Base-by-base conservation (phyloP, 2,329 filamentous ascomycete species). In the Magnaporthiopsis incrustans region DNA sequence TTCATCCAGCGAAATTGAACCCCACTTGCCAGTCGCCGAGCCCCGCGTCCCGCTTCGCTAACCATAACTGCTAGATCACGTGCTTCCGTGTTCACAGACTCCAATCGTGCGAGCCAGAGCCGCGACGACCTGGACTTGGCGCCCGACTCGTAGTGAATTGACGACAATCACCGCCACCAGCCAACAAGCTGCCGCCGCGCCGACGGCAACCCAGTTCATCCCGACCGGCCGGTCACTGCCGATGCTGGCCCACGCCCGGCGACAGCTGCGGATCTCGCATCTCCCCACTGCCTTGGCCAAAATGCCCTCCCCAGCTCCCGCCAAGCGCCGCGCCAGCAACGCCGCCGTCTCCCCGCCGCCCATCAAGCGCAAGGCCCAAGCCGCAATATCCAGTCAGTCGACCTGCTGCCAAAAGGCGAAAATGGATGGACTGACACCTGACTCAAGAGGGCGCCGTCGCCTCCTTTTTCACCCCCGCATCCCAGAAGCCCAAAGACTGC, bases 401-500 rank as follows among this genome's bases (percentile, higher is more conserved):
- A 1, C 11, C 4, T 10, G 14, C 33, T 53, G 32, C 15, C 50
- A 22, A 38, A 18, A 25, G 6, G 44, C 22, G 8, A 7, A 10
- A 5, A 7, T 8, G 44, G 44, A 22, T 1, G 7, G 30, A 35
- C 27, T 63, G 68, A 73, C 64, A 73, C 57, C 64, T 15, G 26
- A 11, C 12, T 30, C 10, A 30, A 91, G 89, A 86, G 73, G 85
- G 77, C 66, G 86, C 89, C 1, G 86, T 96, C 1, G 84, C 90
- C 26, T 91, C 84, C 63, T 98, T 98, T 79, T 98, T 98, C 76
- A 96, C 88, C 0, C 93, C 93, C 0, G 73, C 83, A 0, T 97
- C 92, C 0, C 86, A 97, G 74, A 97, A 96, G 73, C 86, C 89
- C 38, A 90, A 91, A 18, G 88, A 93, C 61, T 85, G 84, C 65